Base-by-base conservation (phyloP, 768 basidiomycete genomes). In the Tulasnella calospora region DNA sequence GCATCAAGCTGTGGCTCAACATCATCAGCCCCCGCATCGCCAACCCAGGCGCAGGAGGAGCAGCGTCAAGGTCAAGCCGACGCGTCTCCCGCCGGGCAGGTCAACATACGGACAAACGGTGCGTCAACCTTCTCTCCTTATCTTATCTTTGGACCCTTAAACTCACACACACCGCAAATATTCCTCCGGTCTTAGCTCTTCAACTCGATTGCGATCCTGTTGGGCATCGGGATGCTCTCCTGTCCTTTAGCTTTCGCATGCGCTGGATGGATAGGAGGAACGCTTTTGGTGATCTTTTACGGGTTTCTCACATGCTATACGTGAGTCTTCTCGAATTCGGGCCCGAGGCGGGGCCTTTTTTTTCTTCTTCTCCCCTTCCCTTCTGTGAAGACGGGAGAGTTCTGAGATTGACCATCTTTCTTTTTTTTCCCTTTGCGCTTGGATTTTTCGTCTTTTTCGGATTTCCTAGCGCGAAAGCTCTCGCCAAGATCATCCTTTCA, bases 241-340 rank as follows among this genome's bases (percentile, higher is more conserved):
- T 91, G 94, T 82, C 94, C 95, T 0, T 87, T 98, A 35, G 96
- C 96, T 0, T 97, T 98, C 82, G 90, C 95, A 0, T 94, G 94
- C 81, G 89, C 94, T 2, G 97, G 96, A 3, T 98, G 96, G 96
- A 85, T 92, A 23, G 86, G 88, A 47, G 96, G 97, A 0, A 91
- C 91, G 0, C 9, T 88, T 35, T 86, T 98, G 21, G 89, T 97
- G 78, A 82, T 94, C 15, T 88, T 89, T 74, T 96, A 95, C 81
- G 94, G 92, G 0, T 87, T 88, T 79, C 84, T 96, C 23, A 92
- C 95, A 10, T 97, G 94, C 82, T 94, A 98, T 84, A 96, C 94
- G 94, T 96, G 82, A 78, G 92, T 88, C 79, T 30, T 35, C 35
- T 36, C 33, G 9, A n/a, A 5, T 61, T 67, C 61, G 61, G 61